phyloP scores from a whole-genome alignment of 1,284 basidiomycete genomes.

The Cutaneotrichosporon curvatum region DNA sequence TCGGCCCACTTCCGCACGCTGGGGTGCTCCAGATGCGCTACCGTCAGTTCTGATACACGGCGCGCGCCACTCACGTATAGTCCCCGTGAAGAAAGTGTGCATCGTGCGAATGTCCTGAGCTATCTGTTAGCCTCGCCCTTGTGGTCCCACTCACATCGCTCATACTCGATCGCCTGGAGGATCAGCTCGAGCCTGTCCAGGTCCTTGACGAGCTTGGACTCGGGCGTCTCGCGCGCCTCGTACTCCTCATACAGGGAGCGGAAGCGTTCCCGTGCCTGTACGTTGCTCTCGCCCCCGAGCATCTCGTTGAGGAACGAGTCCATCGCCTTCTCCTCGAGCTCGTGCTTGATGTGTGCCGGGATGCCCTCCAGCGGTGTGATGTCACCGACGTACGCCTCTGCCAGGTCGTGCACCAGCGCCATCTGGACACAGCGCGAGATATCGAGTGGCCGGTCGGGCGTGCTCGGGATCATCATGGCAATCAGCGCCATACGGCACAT shows the following conservation, averaged over 20 bases:
- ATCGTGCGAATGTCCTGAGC: constrained; percentile 41
- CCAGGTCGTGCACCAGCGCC: constrained; percentile 87
- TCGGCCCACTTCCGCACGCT: constrained; percentile 70
- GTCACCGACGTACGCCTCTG: constrained; percentile 94
- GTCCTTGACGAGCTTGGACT: constrained; percentile 89
- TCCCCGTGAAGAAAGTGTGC: constrained; percentile 43
- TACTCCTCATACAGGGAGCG: constrained; percentile 85
- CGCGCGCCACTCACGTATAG: constrained; percentile 30
- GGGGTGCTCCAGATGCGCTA: constrained; percentile 57
- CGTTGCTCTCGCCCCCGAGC: constrained; percentile 59
- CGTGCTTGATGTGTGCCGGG: constrained; percentile 68
- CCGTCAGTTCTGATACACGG: background rate
- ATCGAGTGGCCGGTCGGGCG: constrained; percentile 57
- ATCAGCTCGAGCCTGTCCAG: constrained; percentile 91
- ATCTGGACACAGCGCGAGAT: constrained; percentile 61
- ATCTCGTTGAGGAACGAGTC: constrained; percentile 82
- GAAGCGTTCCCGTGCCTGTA: constrained; percentile 69
- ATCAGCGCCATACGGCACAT: constrained; percentile 97
- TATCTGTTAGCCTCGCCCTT: constrained; percentile 12
- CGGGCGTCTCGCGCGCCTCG: constrained; percentile 69
- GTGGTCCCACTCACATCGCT: constrained; percentile 42
- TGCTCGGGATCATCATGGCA: constrained; percentile 67
- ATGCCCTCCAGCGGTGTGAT: constrained; percentile 87
- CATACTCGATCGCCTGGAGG: constrained; percentile 55
- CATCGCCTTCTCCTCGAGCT: constrained; percentile 69